phyloP scores from a whole-genome alignment of 257 asterid genomes.

The Solanum dulcamara region DNA sequence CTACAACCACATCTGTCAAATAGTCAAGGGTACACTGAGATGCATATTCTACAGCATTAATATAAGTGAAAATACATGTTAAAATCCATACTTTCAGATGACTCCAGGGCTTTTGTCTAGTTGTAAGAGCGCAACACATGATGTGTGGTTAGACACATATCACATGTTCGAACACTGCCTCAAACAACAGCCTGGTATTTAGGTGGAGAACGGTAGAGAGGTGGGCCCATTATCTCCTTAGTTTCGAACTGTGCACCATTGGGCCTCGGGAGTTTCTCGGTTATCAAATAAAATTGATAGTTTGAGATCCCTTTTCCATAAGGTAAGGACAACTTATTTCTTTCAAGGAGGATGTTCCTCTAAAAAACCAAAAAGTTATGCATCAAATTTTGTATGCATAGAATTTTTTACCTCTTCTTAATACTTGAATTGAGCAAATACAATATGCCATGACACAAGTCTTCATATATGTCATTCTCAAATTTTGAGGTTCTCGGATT shows the following conservation, averaged over 20 bases:
- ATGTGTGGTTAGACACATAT: neutral
- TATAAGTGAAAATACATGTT: neutral
- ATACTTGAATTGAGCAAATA: neutral
- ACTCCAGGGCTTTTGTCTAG: neutral
- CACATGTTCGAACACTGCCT: neutral
- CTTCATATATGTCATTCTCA: neutral
- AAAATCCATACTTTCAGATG: neutral
- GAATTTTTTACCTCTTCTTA: neutral
- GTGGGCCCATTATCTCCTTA: neutral
- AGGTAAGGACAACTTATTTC: neutral
- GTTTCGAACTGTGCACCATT: neutral
- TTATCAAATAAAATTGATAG: neutral
- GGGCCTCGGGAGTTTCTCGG: neutral
- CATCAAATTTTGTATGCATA: neutral
- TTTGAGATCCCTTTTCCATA: neutral
- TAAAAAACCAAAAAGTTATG: neutral
- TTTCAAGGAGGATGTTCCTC: neutral
- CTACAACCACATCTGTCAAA: neutral
- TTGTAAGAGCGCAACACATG: neutral
- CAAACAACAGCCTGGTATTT: neutral
- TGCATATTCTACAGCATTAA: neutral
- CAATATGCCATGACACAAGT: neutral
- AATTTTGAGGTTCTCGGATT: neutral
- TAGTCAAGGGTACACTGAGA: neutral
- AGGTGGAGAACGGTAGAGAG: neutral